Evolutionary conservation across 306 rosid species (phyloP).

Genomic region (Dicorynia guianensis): DNA sequence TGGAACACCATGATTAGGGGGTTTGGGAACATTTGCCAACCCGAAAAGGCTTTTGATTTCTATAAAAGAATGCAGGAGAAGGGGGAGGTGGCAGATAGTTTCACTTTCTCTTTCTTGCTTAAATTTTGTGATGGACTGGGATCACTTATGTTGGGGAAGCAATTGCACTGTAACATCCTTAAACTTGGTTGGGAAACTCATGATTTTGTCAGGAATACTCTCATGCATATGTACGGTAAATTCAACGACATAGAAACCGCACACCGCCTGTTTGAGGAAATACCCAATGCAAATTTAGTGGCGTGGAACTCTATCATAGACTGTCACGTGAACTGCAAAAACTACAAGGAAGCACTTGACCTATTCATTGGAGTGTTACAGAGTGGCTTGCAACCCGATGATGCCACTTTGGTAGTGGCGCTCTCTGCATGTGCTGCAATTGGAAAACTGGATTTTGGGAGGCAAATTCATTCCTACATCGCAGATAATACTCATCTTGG

Average conservation of each 20-base stretch:
- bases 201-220: constrained; percentile 70
- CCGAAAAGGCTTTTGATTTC: constrained; percentile 54
- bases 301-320: constrained; percentile 76
- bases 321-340: constrained; percentile 53
- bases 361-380: constrained; percentile 61
- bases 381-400: constrained; percentile 56
- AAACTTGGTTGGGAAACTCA: constrained; percentile 63
- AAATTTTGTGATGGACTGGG: constrained; percentile 58
- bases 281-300: constrained; percentile 60
- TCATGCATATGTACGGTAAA: constrained; percentile 74
- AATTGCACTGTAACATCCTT: constrained; percentile 55
- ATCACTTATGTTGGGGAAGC: constrained; percentile 55
- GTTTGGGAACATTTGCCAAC: constrained; percentile 52
- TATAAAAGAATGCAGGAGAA: constrained; percentile 57
- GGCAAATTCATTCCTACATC: constrained; percentile 61
- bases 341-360: constrained; percentile 54
- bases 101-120: constrained; percentile 72
- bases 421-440: constrained; percentile 70
- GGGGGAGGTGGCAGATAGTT: constrained; percentile 51
- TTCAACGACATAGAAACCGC: constrained; percentile 54
- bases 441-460: constrained; percentile 70
- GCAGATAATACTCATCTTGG: constrained; percentile 18
- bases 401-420: constrained; percentile 65
- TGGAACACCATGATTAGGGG: constrained; percentile 87
- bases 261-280: constrained; percentile 68